A percentile compares a stretch with the other conserved stretches of the same genome.
These are phyloP conservation scores for Starmerella floris DNA, from an alignment of 805 yeast genomes.

Conservation along the genomic window DNA sequence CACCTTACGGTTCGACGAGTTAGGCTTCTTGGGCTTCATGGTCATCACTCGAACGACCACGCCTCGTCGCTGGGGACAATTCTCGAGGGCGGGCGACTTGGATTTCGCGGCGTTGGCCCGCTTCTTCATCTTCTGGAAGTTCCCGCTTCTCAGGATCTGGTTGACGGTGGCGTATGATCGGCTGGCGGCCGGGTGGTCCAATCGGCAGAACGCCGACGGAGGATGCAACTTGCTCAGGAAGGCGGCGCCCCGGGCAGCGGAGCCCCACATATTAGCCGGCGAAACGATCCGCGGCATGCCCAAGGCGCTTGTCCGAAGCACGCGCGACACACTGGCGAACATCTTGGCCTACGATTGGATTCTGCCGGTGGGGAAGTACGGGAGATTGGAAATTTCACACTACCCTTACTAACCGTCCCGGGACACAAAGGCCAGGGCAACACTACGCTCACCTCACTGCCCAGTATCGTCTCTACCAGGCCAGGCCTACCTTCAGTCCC, in stretches of 20 bases:
- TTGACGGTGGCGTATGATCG: slow-evolving; percentile 23
- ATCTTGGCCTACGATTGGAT: too few relatives aligned
- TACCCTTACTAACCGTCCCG: too few relatives aligned
- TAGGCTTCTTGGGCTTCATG: slow-evolving; percentile 94
- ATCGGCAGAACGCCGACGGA: neutral
- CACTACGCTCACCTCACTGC: too few relatives aligned
- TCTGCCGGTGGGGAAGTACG: too few relatives aligned
- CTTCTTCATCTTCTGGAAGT: slow-evolving; percentile 25
- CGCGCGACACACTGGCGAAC: neutral
- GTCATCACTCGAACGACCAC: slow-evolving; percentile 90
- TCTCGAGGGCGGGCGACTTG: slow-evolving; percentile 69
- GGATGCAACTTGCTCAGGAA: neutral
- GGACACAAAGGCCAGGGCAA: too few relatives aligned
- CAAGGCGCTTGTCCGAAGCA: neutral
- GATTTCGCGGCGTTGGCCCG: slow-evolving; percentile 30
- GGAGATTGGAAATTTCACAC: too few relatives aligned
- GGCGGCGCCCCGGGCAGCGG: neutral
- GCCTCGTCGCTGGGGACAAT: slow-evolving; percentile 81
- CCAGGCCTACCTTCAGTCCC: too few relatives aligned
- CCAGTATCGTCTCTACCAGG: too few relatives aligned
- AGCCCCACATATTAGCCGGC: neutral
- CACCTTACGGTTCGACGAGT: slow-evolving; percentile 94
- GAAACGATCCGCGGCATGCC: neutral
- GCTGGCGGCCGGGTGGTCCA: neutral
- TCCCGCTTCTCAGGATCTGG: slow-evolving; percentile 27